Conservation (phyloP, 495 filamentous ascomycete genomes). For the Pyrenula massariospora region DNA sequence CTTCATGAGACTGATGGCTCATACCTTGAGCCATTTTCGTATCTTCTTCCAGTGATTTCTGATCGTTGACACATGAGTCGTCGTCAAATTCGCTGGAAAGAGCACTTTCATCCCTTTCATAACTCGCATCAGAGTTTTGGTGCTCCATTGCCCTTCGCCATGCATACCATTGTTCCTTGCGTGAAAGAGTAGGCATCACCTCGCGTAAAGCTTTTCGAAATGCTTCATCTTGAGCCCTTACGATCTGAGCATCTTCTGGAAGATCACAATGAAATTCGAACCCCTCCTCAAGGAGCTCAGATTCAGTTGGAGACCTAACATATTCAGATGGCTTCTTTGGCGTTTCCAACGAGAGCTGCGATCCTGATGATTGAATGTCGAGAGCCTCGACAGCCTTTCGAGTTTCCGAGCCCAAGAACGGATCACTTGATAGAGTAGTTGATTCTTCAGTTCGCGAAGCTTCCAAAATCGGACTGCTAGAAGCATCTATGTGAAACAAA, state of each 20-base stretch:
- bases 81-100: neutral
- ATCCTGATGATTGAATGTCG: neutral
- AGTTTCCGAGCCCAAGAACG: neutral
- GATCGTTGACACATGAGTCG: neutral
- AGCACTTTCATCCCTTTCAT: neutral
- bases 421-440: neutral
- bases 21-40: too few relatives aligned
- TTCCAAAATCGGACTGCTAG: neutral
- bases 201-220: neutral
- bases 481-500: neutral
- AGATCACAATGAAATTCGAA: neutral
- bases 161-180: neutral
- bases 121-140: neutral
- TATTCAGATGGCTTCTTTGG: neutral
- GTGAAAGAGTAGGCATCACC: neutral
- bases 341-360: neutral
- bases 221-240: neutral
- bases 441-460: neutral
- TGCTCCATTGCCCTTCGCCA: neutral
- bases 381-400: neutral
- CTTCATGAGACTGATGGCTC: neutral
- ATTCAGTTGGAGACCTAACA: neutral
- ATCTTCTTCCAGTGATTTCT: neutral
- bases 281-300: neutral
- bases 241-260: neutral